phyloP scores from a whole-genome alignment of 2,329 filamentous ascomycete genomes.

The Hypoxylon sp. region DNA sequence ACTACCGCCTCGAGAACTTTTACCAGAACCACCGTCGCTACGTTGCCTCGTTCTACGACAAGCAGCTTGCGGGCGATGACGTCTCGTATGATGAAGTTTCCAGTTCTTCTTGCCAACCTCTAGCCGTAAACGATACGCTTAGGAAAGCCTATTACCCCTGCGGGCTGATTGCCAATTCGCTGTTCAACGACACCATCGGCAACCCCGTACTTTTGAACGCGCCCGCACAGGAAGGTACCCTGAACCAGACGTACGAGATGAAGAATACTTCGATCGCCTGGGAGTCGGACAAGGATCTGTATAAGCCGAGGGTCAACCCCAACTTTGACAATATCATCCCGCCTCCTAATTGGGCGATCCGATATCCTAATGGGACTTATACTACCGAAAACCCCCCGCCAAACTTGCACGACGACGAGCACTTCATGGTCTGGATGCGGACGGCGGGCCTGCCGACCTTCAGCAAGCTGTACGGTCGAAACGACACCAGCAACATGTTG shows the following conservation, averaged over 20 bases:
- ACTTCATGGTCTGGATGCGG: slow-evolving; percentile 99
- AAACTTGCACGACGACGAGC: slow-evolving; percentile 79
- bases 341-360: slow-evolving; percentile 85
- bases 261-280: slow-evolving; percentile 84
- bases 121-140: slow-evolving; percentile 65
- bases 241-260: slow-evolving; percentile 77
- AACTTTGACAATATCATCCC: slow-evolving; percentile 75
- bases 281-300: slow-evolving; percentile 84
- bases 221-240: slow-evolving; percentile 47
- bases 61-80: slow-evolving; percentile 81
- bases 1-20: slow-evolving; percentile 97
- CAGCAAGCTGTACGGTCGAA: slow-evolving; percentile 90
- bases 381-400: slow-evolving; percentile 74
- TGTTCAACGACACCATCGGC: slow-evolving; percentile 93
- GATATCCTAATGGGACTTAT: slow-evolving; percentile 80
- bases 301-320: slow-evolving; percentile 75
- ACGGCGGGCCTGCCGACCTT: slow-evolving; percentile 94
- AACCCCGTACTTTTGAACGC: slow-evolving; percentile 73
- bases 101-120: slow-evolving; percentile 80
- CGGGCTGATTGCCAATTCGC: slow-evolving; percentile 93
- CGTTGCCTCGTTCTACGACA: slow-evolving; percentile 86
- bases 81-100: slow-evolving; percentile 56
- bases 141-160: slow-evolving; percentile 87
- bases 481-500: slow-evolving; percentile 77
- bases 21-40: slow-evolving; percentile 99